Conservation (phyloP, 208 protist species). For the Trypanosoma brucei region DNA sequence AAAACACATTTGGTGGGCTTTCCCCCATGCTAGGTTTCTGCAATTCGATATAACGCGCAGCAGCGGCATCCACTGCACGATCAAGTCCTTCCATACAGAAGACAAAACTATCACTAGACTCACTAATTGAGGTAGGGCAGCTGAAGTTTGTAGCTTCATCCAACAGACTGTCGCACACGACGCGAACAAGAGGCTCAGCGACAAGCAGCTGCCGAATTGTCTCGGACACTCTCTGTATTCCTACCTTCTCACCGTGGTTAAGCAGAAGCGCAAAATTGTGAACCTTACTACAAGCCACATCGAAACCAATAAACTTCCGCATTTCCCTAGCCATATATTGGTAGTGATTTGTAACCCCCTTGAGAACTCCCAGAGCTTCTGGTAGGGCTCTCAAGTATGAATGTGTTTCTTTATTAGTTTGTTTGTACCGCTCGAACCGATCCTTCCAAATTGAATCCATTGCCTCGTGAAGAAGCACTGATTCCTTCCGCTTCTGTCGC, state of each 20-base stretch:
- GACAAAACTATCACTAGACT: conserved; percentile 51
- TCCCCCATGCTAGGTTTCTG: conserved; percentile 1
- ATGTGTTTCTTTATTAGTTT: conserved; percentile 59
- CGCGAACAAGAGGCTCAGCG: conserved; percentile 56
- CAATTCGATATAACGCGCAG: conserved; percentile 11
- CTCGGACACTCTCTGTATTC: conserved; percentile 41
- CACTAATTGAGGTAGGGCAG: conserved; percentile 37
- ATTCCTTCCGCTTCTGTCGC: conserved; percentile 32
- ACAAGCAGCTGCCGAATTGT: conserved; percentile 60
- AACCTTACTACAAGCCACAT: conserved; percentile 74
- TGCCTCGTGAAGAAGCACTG: conserved; percentile 36
- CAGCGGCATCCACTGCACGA: conserved; percentile 31
- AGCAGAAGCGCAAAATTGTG: conserved; percentile 73
- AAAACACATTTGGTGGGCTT: conserved; percentile 32
- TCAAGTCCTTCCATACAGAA: conserved; percentile 80
- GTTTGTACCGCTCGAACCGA: conserved; percentile 58
- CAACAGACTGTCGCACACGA: conserved; percentile 50
- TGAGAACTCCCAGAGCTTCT: conserved; percentile 60
- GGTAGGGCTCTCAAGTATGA: conserved; percentile 66
- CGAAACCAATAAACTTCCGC: conserved; percentile 71
- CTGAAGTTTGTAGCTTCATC: conserved; percentile 15
- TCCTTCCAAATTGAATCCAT: conserved; percentile 72
- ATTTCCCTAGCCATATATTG: conserved; percentile 75
- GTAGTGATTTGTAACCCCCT: conserved; percentile 76
- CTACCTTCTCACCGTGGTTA: conserved; percentile 42